Evolutionary conservation across 192 early-diverging fungal genomes (phyloP).

Genomic region (Radiomyces spectabilis): DNA sequence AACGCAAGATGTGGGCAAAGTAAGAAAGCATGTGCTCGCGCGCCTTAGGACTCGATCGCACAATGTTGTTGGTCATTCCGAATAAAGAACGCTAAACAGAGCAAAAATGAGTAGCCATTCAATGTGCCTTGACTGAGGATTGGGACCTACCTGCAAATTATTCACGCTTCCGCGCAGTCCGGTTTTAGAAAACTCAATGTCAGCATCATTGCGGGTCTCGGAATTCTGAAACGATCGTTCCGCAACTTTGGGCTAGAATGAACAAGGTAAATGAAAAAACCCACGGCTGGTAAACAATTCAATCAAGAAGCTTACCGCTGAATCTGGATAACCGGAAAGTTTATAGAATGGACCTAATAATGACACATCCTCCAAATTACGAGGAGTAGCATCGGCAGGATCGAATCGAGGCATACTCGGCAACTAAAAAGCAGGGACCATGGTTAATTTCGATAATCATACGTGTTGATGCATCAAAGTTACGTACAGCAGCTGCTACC

Average conservation of each 20-base stretch:
- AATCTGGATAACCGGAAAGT: constrained; percentile 41
- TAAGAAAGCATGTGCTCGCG: constrained; percentile 58
- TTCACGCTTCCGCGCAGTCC: constrained; percentile 54
- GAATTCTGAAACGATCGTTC: constrained; percentile 43
- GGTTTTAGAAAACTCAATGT: constrained; percentile 44
- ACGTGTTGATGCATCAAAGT: background rate
- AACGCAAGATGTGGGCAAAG: constrained; percentile 51
- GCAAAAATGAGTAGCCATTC: background rate
- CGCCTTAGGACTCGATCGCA: constrained; percentile 53
- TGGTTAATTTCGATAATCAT: background rate
- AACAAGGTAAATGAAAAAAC: constrained; percentile 9
- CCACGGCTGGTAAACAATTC: background rate
- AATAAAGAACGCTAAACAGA: constrained; percentile 18
- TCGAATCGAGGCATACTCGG: constrained; percentile 41
- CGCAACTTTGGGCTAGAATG: constrained; percentile 36
- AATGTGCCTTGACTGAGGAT: too few relatives aligned
- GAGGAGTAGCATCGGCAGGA: constrained; percentile 42
- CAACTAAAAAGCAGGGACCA: constrained; percentile 1
- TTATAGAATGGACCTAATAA: constrained; percentile 71
- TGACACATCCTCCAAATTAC: constrained; percentile 52
- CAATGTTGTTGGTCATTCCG: constrained; percentile 52
- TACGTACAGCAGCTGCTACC: constrained; percentile 38
- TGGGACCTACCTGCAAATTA: constrained; percentile 35
- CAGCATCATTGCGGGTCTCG: constrained; percentile 40
- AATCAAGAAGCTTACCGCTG: constrained; percentile 28